These are phyloP conservation scores for Xylaria longipes DNA, from an alignment of 495 filamentous ascomycete species.

Conservation along the genomic window DNA sequence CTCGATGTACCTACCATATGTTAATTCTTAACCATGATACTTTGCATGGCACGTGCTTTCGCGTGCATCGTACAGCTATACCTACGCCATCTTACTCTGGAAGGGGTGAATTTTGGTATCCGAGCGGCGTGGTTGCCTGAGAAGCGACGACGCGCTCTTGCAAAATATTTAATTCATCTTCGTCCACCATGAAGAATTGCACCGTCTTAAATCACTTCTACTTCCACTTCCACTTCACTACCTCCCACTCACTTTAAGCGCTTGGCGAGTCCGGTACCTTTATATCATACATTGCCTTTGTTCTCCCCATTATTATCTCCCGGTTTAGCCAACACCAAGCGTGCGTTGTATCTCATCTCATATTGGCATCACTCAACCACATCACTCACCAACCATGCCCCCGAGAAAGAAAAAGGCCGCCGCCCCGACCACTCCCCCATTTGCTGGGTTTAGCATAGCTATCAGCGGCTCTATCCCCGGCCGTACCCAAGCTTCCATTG, in stretches of 20 bases:
- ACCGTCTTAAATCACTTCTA: constrained; percentile 4
- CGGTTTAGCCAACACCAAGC: not conserved
- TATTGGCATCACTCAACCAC: not conserved
- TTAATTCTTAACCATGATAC: not conserved
- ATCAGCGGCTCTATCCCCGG: constrained; percentile 66
- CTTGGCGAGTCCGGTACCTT: not conserved
- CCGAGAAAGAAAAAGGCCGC: constrained; percentile 30
- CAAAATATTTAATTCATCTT: constrained; percentile 21
- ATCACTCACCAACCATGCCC: constrained; percentile 12
- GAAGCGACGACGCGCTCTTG: constrained; percentile 14
- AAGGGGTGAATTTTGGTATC: not conserved
- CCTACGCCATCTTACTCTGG: not conserved
- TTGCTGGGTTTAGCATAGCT: constrained; percentile 59
- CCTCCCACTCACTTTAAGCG: not conserved
- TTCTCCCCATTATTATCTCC: not conserved
- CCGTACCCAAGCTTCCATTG: constrained; percentile 55
- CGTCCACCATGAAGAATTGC: not conserved
- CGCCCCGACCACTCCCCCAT: constrained; percentile 36
- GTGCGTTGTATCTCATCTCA: not conserved
- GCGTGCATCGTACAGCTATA: not conserved
- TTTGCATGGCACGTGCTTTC: constrained; percentile 24
- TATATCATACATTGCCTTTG: not conserved
- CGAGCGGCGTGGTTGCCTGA: constrained; percentile 19
- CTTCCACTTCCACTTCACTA: not conserved
- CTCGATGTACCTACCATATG: not conserved